Evolutionary conservation across 148 eudicot genomes (phyloP), one percentile per base, ranked within the genome.

Genomic region (Oxyria digyna): DNA sequence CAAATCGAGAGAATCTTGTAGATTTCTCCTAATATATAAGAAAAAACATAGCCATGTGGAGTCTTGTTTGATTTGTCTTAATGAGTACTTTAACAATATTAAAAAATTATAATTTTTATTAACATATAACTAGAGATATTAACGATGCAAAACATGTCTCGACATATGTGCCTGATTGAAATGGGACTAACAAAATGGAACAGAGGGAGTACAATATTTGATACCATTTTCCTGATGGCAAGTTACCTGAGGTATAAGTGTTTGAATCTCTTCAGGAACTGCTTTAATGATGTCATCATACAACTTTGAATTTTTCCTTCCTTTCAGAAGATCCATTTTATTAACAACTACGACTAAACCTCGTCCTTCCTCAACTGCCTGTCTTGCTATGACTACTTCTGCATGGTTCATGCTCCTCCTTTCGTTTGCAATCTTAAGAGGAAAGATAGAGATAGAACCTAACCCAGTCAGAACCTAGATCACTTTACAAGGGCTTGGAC

Each of bases 331-430:
- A 80, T 94, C 97, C 89, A 94, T 85, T 74, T 94, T 94, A 82
- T 94, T 94, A 68, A 94, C 98, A 63, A 94, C 76, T 27, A 94
- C 80, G 20, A 94, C 87, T 79, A 94, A 78, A 35, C 98, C 96
- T 57, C 98, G 90, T 37, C 98, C 98, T 85, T 94, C 98, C 76
- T 90, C 98, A 69, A 94, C 88, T n/a, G 97, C 89, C 67, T 89
- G 89, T 79, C 98, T 86, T 48, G 98, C 98, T 74, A 94, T 94
- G 13, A 88, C 91, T 69, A 90, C 83, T 82, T 94, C 98, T 38
- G 89, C 92, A 80, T 94, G 98, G 46, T 85, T 94, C 97, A 92
- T 45, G 75, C 85, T 84, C 78, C 83, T 82, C 82, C 85, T 81
- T 41, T 78, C 69, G 67, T 78, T 84, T 57, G 94, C 89, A 81